These are phyloP conservation scores for Angomonas desouzai DNA, from an alignment of 208 protist species.

Conservation along the genomic window DNA sequence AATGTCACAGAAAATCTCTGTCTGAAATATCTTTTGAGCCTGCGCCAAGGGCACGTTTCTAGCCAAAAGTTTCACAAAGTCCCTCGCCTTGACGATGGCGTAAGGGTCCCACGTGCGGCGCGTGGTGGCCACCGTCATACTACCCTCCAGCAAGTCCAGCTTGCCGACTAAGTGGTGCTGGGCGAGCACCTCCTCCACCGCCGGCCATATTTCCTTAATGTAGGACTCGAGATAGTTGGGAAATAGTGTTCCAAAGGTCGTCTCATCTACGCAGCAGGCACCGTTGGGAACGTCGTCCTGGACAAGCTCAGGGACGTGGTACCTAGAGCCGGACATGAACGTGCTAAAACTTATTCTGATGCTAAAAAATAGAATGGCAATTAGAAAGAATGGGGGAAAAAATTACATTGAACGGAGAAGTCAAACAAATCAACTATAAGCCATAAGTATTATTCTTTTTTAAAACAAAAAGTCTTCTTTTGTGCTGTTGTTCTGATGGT, in stretches of 20 bases:
- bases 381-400: constrained; percentile 5
- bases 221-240: constrained; percentile 98
- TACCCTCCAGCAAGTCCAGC: constrained; percentile 95
- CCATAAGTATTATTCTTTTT: no score
- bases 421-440: no score
- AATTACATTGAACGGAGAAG: no score
- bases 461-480: no score
- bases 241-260: constrained; percentile 97
- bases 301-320: constrained; percentile 68
- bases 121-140: constrained; percentile 98
- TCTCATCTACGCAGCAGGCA: constrained; percentile 93
- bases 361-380: constrained; percentile 5
- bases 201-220: constrained; percentile 94
- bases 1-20: constrained; percentile 97
- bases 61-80: constrained; percentile 98
- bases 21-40: constrained; percentile 97
- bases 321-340: constrained; percentile 37
- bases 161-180: constrained; percentile 93
- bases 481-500: no score
- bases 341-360: no score
- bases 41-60: constrained; percentile 95
- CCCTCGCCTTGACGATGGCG: constrained; percentile 97
- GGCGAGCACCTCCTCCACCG: constrained; percentile 89
- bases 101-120: constrained; percentile 98
- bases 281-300: constrained; percentile 87